phyloP scores from a whole-genome alignment of 2,329 filamentous ascomycete genomes.

The Grosmannia serpens region DNA sequence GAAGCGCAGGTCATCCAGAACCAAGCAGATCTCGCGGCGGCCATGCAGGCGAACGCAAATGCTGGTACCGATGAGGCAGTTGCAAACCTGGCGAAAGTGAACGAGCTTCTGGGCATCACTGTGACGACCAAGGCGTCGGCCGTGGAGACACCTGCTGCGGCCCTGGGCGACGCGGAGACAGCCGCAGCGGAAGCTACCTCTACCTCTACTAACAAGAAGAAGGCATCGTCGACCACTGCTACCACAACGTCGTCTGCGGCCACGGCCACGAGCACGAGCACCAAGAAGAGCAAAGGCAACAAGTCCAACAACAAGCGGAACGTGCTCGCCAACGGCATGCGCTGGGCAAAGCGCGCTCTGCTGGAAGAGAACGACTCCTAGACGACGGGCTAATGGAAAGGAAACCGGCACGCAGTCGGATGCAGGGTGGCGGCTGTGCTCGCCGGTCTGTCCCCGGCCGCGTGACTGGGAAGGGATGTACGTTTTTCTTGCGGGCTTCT shows the following conservation, averaged over 20 bases:
- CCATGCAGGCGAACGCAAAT: slow-evolving; percentile 9
- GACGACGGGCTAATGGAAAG: not conserved
- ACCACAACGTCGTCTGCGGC: not conserved
- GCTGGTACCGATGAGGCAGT: slow-evolving; percentile 17
- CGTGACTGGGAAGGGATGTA: not conserved
- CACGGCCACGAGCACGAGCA: not conserved
- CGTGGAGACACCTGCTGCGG: not conserved
- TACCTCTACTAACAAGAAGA: not conserved
- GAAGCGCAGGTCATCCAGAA: slow-evolving; percentile 38
- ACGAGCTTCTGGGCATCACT: slow-evolving; percentile 1
- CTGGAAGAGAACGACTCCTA: not conserved
- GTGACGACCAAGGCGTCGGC: slow-evolving; percentile 1
- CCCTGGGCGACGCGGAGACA: not conserved
- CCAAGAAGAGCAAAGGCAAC: not conserved
- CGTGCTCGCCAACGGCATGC: not conserved
- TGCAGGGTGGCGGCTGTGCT: not conserved
- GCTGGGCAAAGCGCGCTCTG: not conserved
- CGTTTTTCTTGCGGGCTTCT: not conserved
- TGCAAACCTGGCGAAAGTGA: slow-evolving; percentile 16
- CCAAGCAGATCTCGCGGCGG: slow-evolving; percentile 26
- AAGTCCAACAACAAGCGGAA: not conserved
- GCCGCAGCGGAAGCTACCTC: not conserved
- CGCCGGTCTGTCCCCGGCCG: not conserved
- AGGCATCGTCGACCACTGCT: not conserved
- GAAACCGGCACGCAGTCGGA: not conserved